A percentile compares a stretch with the other conserved stretches of the same genome.
These are phyloP conservation scores for Fusarium ambrosium DNA, from an alignment of 2,329 filamentous ascomycete genomes.

Conservation along the genomic window DNA sequence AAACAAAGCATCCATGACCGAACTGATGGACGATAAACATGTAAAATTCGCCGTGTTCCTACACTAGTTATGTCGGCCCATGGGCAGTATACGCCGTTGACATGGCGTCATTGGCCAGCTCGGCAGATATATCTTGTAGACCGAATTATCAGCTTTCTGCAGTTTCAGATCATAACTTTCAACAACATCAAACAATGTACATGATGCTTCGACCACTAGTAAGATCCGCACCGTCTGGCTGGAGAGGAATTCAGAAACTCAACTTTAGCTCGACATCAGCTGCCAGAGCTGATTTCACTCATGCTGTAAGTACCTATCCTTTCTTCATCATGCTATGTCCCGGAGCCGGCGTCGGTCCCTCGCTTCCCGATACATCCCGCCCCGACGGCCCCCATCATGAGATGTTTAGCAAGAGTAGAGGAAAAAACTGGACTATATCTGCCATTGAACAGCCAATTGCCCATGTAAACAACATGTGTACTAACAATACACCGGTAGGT, in stretches of 20 bases:
- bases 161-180: slow-evolving; percentile 3
- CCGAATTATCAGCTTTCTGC: slow-evolving; percentile 11
- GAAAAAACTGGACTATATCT: no score
- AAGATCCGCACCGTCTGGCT: not conserved
- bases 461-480: not conserved
- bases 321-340: slow-evolving; percentile 17
- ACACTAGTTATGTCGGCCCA: not conserved
- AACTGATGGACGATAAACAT: not conserved
- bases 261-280: slow-evolving; percentile 55
- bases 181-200: not conserved
- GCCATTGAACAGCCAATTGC: no score
- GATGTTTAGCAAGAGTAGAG: no score
- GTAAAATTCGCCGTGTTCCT: not conserved
- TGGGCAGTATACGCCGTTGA: not conserved
- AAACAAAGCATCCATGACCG: not conserved
- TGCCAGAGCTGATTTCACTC: slow-evolving; percentile 59
- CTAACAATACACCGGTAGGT: slow-evolving; percentile 54
- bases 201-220: slow-evolving; percentile 35
- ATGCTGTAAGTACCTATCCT: slow-evolving; percentile 54
- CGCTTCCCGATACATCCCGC: slow-evolving; percentile 13
- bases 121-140: slow-evolving; percentile 10
- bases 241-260: slow-evolving; percentile 25
- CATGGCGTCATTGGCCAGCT: slow-evolving; percentile 14
- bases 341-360: slow-evolving; percentile 18
- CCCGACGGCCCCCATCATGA: slow-evolving; percentile 12